Base-by-base conservation (phyloP, 129 eudicot species). In the Artemisia annua region DNA sequence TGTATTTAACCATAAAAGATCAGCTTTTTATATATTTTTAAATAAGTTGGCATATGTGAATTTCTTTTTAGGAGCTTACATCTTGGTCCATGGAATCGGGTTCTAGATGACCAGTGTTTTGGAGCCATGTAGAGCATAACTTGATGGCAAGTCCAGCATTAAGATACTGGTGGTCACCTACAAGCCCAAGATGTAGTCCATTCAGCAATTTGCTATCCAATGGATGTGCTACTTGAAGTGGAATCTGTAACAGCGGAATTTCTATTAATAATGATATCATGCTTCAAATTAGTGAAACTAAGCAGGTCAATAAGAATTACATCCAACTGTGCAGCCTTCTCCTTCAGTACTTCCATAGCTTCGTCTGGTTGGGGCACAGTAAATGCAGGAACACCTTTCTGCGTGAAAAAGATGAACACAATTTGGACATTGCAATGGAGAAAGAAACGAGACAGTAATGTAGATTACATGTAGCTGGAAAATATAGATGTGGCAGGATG, bases 61-160 rank as follows among this genome's bases (percentile, higher is more conserved):
- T 58, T 46, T 20, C 3, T 24, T 14, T 55, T 69, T 49, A 49
- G 67, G 17, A 74, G 74, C 86, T 81, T 83, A 94, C 99, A 20
- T 79, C 79, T 63, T 84, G 85, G 71, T 90, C 85, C 70, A 84
- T 74, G 83, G 83, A 72, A 79, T 80, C 81, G 63, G 80, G 56
- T 70, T 89, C 91, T 24, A 80, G 71, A 73, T 83, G 91, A 54
- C 99, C 99, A 11, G 97, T 86, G 75, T 70, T 78, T 70, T 90
- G 88, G 60, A 94, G 97, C 97, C 97, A 94, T 43, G 94, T 86
- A 76, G 96, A 81, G 85, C 97, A 90, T 72, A 94, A 77, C 49
- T 91, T 88, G 67, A 94, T 77, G 52, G 99, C 99, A 81, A 94
- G 96, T 73, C 97, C 99, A 60, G 99, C 99, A 77, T 94, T 94